phyloP scores from a whole-genome alignment of 2,329 filamentous ascomycete genomes.

The Scedosporium dehoogii region DNA sequence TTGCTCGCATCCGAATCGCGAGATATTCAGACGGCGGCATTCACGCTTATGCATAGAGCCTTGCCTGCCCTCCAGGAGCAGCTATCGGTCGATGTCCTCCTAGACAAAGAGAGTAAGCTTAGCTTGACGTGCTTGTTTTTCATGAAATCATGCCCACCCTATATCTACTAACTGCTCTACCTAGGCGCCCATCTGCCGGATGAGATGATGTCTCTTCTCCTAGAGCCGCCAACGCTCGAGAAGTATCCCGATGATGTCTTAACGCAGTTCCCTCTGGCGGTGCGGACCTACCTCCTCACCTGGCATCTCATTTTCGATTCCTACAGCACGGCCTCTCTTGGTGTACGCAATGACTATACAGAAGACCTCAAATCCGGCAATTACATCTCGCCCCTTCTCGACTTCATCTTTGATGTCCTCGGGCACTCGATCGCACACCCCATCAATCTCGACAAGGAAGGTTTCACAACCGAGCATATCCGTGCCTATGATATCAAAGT shows the following conservation, averaged over 20 bases:
- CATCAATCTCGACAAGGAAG: conserved; percentile 61
- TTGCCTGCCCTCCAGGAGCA: conserved; percentile 72
- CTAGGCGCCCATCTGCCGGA: conserved; percentile 62
- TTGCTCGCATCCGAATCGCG: conserved; percentile 67
- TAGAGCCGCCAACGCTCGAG: conserved; percentile 67
- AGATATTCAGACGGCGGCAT: conserved; percentile 70
- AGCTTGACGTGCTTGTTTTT: neutral
- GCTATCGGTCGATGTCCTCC: conserved; percentile 64
- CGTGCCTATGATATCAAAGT: conserved; percentile 40
- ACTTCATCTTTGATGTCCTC: conserved; percentile 76
- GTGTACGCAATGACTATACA: conserved; percentile 72
- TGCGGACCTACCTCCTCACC: conserved; percentile 75
- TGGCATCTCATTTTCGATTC: conserved; percentile 90
- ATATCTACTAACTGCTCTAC: neutral
- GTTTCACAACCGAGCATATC: conserved; percentile 49
- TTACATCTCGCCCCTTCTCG: conserved; percentile 58
- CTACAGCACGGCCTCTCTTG: conserved; percentile 67
- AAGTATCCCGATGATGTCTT: conserved; percentile 56
- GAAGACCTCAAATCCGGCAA: conserved; percentile 67
- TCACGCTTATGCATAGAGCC: conserved; percentile 68
- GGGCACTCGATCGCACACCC: conserved; percentile 67
- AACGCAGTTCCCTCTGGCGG: conserved; percentile 54
- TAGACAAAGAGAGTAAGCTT: conserved; percentile 53
- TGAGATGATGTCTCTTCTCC: conserved; percentile 73
- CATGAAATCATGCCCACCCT: neutral